A percentile compares a stretch with the other conserved stretches of the same genome.
phyloP scores from a whole-genome alignment of 257 asterid species.

The Echites panduratus region DNA sequence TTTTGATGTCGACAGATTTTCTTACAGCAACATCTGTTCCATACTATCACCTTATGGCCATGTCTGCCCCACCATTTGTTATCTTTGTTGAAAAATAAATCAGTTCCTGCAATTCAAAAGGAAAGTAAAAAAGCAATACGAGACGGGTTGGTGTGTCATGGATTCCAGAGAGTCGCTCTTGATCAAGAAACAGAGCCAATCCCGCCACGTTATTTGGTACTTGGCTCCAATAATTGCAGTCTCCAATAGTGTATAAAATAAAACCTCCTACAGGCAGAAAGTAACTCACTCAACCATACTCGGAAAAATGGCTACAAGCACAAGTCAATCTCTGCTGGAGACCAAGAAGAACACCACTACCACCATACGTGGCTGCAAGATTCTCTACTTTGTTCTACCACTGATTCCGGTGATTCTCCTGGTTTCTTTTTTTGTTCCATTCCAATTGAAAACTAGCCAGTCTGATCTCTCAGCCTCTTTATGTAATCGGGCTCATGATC shows the following conservation, averaged over 20 bases:
- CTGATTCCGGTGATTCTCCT: constrained; percentile 15
- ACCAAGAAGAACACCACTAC: constrained; percentile 15
- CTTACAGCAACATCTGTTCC: too few species aligned
- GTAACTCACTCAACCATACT: background rate
- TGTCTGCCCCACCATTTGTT: too few species aligned
- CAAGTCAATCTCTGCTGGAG: constrained; percentile 26
- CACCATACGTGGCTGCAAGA: constrained; percentile 13
- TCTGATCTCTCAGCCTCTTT: constrained; percentile 13
- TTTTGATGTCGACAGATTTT: too few species aligned
- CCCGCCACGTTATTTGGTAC: background rate
- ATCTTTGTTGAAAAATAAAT: too few species aligned
- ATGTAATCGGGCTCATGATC: constrained; percentile 31
- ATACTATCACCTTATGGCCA: too few species aligned
- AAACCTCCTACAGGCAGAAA: background rate
- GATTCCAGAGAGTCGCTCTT: too few species aligned
- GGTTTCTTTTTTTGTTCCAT: constrained; percentile 21
- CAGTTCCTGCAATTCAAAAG: too few species aligned
- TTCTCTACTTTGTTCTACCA: constrained; percentile 23
- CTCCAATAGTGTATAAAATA: too few species aligned
- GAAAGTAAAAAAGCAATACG: background rate
- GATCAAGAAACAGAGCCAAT: too few species aligned
- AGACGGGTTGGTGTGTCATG: too few species aligned
- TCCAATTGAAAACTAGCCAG: constrained; percentile 3
- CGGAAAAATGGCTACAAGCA: constrained; percentile 24
- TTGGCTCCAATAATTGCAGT: background rate